Base-by-base conservation (phyloP, 352 stramenopile species). In the Phytophthora pistaciae region DNA sequence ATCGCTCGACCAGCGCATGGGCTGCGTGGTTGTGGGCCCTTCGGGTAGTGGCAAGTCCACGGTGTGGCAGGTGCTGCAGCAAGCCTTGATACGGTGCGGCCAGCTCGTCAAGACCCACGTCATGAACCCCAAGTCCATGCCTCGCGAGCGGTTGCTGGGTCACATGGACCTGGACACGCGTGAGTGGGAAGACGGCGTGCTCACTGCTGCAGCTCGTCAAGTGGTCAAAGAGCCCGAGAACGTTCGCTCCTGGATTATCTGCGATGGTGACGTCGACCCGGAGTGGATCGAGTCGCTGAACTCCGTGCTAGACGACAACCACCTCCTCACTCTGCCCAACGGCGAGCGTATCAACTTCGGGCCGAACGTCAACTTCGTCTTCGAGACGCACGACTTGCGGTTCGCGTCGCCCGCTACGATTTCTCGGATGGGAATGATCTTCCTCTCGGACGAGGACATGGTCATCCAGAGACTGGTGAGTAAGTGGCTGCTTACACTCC, bases 271-370 rank as follows among this genome's bases (percentile, higher is more conserved):
- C 59, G 95, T 99, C 16, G 97, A 99, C 66, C 94, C 97, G 0
- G 94, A 98, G 68, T 99, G 96, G 97, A 99, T 99, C 63, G 97
- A 99, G 75, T 97, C 86, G 21, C 73, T 99, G 0, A 99, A 99
- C 69, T 98, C 93, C 0, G 97, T 99, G 2, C 65, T 99, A 1
- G 96, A 99, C 50, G 97, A 99, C 72, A 99, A 99, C 72, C 91
- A 98, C 59, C 63, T 99, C 27, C 84, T 99, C 9, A 99, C 97
- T 10, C 72, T 99, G 48, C 96, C 97, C 2, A 99, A 98, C 57
- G 97, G 97, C 40, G 97, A 99, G 63, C 90, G 97, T 21, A 99
- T 99, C 66, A 96, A 88, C 75, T 98, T 99, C 65, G 93, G 93
- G 0, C 71, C 83, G 0, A 99, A 99, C 72, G 91, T 99, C 33